Conservation (phyloP, 1,284 basidiomycete genomes). For the Dichomitus squalens region DNA sequence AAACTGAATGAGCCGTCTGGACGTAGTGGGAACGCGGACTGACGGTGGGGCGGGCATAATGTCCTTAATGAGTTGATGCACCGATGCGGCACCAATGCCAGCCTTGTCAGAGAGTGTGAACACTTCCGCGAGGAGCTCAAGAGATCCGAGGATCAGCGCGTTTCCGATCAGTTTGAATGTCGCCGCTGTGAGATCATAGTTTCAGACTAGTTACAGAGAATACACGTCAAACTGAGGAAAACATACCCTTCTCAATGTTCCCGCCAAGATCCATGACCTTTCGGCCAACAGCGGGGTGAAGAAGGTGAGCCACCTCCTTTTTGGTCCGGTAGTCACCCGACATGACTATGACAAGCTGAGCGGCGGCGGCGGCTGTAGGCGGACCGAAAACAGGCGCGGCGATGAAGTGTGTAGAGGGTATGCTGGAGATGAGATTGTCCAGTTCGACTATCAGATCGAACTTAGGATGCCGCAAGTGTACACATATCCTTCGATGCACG, state of each 20-base stretch:
- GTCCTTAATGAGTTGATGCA: constrained; percentile 38
- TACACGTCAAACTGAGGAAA: neutral
- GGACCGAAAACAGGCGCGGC: constrained; percentile 84
- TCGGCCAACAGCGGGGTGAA: constrained; percentile 78
- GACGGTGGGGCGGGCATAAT: constrained; percentile 63
- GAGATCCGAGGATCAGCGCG: constrained; percentile 65
- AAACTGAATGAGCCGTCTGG: constrained; percentile 25
- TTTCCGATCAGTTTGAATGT: constrained; percentile 84
- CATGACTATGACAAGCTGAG: constrained; percentile 76
- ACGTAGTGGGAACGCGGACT: constrained; percentile 18
- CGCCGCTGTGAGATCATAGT: constrained; percentile 47
- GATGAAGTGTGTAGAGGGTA: constrained; percentile 69
- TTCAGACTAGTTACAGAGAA: neutral
- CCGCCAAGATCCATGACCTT: constrained; percentile 77
- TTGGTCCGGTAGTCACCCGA: constrained; percentile 85
- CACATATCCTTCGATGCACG: neutral
- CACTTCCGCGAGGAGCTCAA: constrained; percentile 81
- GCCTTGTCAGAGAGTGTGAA: constrained; percentile 86
- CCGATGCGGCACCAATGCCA: constrained; percentile 64
- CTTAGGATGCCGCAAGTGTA: neutral
- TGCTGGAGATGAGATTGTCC: constrained; percentile 66
- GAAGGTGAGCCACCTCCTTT: constrained; percentile 75
- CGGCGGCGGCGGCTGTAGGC: constrained; percentile 66
- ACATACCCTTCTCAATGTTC: constrained; percentile 74
- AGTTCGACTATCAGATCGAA: constrained; percentile 54